Base-by-base conservation (phyloP, 192 early-diverging fungal genomes). In the Nowakowskiella sp. region DNA sequence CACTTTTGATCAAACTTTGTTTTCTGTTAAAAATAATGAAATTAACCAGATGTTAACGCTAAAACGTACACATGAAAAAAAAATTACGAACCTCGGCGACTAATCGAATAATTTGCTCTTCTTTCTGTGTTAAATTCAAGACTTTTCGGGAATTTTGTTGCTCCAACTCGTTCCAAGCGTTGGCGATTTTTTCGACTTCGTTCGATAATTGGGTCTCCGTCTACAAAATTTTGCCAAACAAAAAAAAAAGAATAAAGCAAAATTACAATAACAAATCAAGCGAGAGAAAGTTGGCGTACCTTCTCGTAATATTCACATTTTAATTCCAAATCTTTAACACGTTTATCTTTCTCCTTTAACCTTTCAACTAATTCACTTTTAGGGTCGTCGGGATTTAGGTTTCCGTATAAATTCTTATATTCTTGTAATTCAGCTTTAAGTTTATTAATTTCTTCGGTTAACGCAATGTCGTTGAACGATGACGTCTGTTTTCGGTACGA, bases 1-100 rank as follows among this genome's bases (percentile, higher is more conserved):
- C 85, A 90, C 55, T 91, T 97, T 10, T 90, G 85, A 26, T 89
- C 88, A 50, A 81, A 80, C 69, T 89, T 90, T 47, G 81, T 75
- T 70, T 82, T 89, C 68, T 79, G 49, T n/a, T 26, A 23, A 51
- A 5, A 59, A 16, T 3, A 7, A 21, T 4, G 19, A 19, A 3
- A 46, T 53, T 7, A 27, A 19, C 4, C 42, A 21, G 47, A n/a
- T 4, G 5, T 3, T 5, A 4, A 31, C 16, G 1, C 21, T n/a
- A 57, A 3, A n/a, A 4, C 2, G 4, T 24, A 33, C 10, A 4
- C 3, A 30, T 49, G 3, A n/a, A 6, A 19, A 49, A 19, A 4
- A 5, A 31, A n/a, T 25, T 2, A 6, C 49, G 21, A 49, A 66
- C 73, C 62, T 97, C 91, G 6, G 86, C 84, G n/a, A 83, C 53